Base-by-base conservation (phyloP, 2,329 filamentous ascomycete species). In the Diaporthe capsici region DNA sequence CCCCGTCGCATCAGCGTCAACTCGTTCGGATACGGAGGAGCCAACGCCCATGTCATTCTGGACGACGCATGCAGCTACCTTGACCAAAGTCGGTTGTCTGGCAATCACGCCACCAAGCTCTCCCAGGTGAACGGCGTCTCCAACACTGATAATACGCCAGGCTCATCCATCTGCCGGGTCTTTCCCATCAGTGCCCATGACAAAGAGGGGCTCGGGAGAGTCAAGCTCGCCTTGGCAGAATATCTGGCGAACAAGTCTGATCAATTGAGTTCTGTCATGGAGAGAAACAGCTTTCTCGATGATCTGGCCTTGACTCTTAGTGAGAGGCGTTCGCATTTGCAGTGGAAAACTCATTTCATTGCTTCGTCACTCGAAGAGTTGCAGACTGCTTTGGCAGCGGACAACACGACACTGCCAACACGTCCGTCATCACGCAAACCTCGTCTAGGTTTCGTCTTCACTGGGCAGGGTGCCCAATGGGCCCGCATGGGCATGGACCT, bases 401-500 rank as follows among this genome's bases (percentile, higher is more conserved):
- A 58, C 28, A 58, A 37, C 28, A 58, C 20, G 5, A 9, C 9
- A 22, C 9, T 37, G 8, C 55, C 31, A 37, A 20, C 31, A 58
- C 37, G 22, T 42, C 37, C 25, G 4, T 63, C 28, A 0, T 53
- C 22, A 20, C 53, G 25, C 53, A 39, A 34, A 17, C 68, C 44
- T 25, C 39, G 39, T 10, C 57, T 75, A 3, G 68, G 51, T 3
- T 65, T 75, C 37, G 47, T 79, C 58, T 75, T 75, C 58, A 75
- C 68, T 13, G 77, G 77, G 20, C 77, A 78, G 71, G 78, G 77
- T 34, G 76, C 77, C 3, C 75, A 78, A 63, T 78, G 75, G 76
- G 58, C 63, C 15, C 71, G 67, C 31, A 81, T 81, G 79, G 79
- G 77, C 7, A 73, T 72, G 5, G 78, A 80, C 25, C 58, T 75